Base-by-base conservation (phyloP, 1,284 basidiomycete species). In the Ustilago crameri region DNA sequence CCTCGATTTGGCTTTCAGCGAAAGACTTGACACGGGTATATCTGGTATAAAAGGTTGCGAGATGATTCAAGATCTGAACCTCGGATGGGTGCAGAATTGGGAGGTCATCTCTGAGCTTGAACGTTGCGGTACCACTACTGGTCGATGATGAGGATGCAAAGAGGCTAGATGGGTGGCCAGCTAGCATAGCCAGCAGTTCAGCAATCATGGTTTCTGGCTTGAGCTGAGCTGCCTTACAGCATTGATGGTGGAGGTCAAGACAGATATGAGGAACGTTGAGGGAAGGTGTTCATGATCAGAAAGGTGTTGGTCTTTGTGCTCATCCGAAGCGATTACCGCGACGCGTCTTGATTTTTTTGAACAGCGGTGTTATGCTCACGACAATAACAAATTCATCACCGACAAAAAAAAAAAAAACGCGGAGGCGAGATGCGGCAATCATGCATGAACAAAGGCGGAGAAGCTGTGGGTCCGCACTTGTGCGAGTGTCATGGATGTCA, bases 121-220 rank as follows among this genome's bases (percentile, higher is more conserved):
- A 63, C 2, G 68, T 18, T 8, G 43, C 34, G 8, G 44, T 27
- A 22, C 43, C 3, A 18, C 41, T 22, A 22, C 43, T 15, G 23
- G 23, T n/a, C n/a, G 30, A 40, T 1, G 56, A 68, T 4, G 69
- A 69, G 4, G 70, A 75, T 10, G 71, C 62, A 32, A 75, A 75
- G 2, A 75, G 56, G 35, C 61, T 69, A n/a, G 69, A 73, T 0
- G 65, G 65, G 35, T 75, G 73, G 9, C 73, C 73, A n/a, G 58
- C 61, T 42, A 75, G 53, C 48, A 67, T 62, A 3, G 69, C 65
- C 26, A 75, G 62, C 44, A 75, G 56, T 46, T 75, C 73, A 2
- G 68, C 69, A 15, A 75, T 62, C 71, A 74, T 74, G 0, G 10
- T 56, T n/a, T 44, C 9, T 17, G n/a, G 17, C 17, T 17, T 17